Evolutionary conservation across 768 basidiomycete species (phyloP), one percentile per base, ranked within the genome.

Genomic region (Cystobasidium ongulense): DNA sequence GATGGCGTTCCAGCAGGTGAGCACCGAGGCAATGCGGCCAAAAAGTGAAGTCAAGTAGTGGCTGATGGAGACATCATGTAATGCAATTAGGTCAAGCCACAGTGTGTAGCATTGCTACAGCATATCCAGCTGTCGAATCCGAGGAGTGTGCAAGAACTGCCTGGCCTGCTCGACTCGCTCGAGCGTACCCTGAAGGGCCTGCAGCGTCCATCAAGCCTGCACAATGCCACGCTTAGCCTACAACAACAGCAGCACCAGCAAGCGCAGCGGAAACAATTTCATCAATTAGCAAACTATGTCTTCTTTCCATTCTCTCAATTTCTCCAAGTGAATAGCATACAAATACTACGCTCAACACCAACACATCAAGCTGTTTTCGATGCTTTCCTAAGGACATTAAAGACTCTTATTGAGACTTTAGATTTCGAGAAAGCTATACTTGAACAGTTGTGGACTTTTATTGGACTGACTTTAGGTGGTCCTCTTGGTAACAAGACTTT

Each of bases 291-390:
- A 10, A 35, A 35, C n/a, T 71, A 71, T 36, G 43, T 59, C 29
- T 71, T 71, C 53, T 71, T 57, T 36, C 68, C 68, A 18, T 71
- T 71, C 54, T 71, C 68, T 2, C 68, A 71, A 27, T 71, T 71
- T 35, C 36, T 71, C 5, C 68, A 71, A 36, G 21, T 54, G 5
- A 71, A 71, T 33, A 35, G 27, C n/a, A 52, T 59, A 54, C 33
- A 52, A 25, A 15, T 71, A 36, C 68, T 71, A 1, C 52, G 53
- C 54, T 54, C 68, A 7, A 33, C 68, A 25, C 29, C 53, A 35
- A 7, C 8, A 1, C 68, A 71, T 43, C 68, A 71, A 43, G 18
- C 33, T n/a, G 54, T 71, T 52, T 71, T 71, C 31, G n/a, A 36
- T 10, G 17, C 29, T 43, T 23, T 71, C 43, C 25, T 71, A 31